Conservation (phyloP, 225 moss, liverwort and hornwort species). For the Bryoerythrophyllum caledonicum region DNA sequence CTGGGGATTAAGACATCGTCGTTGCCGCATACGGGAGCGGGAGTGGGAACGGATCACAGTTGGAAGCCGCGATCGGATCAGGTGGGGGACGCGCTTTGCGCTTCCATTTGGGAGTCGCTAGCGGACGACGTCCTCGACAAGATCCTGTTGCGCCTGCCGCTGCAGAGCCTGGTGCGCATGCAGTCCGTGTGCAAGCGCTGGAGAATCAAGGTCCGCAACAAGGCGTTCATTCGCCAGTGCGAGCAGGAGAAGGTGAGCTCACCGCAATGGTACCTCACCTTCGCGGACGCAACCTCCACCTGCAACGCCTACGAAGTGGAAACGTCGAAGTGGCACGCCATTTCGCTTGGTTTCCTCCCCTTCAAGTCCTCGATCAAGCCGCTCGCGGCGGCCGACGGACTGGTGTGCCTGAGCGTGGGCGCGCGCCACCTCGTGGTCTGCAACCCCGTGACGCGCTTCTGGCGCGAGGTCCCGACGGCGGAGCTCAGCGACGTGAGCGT, state of each 20-base stretch:
- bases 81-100: too few relatives aligned
- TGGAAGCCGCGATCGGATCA: too few relatives aligned
- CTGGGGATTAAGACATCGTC: constrained; percentile 20
- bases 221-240: constrained; percentile 32
- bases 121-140: constrained; percentile 32
- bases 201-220: constrained; percentile 31
- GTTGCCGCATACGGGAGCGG: too few relatives aligned
- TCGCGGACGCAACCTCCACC: neutral
- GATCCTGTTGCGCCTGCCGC: constrained; percentile 26
- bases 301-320: constrained; percentile 26
- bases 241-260: neutral
- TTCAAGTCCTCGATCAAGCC: constrained; percentile 1
- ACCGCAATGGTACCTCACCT: constrained; percentile 32
- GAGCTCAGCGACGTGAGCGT: constrained; percentile 19
- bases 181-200: constrained; percentile 33
- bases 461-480: constrained; percentile 33
- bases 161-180: constrained; percentile 34
- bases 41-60: too few relatives aligned
- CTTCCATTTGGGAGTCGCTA: constrained; percentile 20
- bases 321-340: constrained; percentile 30
- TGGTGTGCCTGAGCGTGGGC: constrained; percentile 33
- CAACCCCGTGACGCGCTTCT: constrained; percentile 34
- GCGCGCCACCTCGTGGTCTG: constrained; percentile 24
- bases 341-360: constrained; percentile 30
- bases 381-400: constrained; percentile 32